phyloP scores from a whole-genome alignment of 73 alveolate species.

The Paramecium sonneborni region DNA sequence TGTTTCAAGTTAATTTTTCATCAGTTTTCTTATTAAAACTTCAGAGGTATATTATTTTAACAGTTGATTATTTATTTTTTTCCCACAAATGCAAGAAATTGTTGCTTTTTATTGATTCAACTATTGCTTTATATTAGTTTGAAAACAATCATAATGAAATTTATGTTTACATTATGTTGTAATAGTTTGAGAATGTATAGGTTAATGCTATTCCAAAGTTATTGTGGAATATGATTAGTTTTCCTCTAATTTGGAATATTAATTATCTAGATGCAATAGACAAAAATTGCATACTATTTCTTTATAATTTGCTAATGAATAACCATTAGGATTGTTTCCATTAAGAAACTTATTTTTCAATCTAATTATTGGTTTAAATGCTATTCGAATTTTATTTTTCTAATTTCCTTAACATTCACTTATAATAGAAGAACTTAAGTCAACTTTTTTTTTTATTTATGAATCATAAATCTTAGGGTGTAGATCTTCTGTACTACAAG shows the following conservation, averaged over 20 bases:
- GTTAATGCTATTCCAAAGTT: background rate
- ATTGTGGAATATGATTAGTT: background rate
- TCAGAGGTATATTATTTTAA: background rate
- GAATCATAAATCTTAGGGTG: background rate
- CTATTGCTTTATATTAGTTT: background rate
- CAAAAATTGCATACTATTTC: background rate
- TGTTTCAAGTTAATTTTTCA: background rate
- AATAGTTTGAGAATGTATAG: background rate
- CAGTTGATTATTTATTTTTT: background rate
- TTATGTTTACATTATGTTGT: constrained; percentile 1
- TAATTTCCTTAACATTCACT: background rate
- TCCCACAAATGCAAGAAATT: background rate
- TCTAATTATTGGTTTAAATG: background rate
- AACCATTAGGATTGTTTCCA: background rate
- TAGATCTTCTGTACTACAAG: background rate
- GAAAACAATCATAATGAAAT: background rate
- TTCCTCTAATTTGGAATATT: background rate
- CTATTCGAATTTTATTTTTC: background rate
- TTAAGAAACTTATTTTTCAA: background rate
- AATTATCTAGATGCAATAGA: background rate
- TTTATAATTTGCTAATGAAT: background rate
- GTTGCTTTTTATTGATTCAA: background rate
- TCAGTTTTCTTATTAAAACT: background rate
- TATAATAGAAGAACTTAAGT: background rate
- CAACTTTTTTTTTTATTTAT: background rate